These are phyloP conservation scores for Claviceps cyperi DNA, from an alignment of 2,329 filamentous ascomycete species.

Conservation along the genomic window DNA sequence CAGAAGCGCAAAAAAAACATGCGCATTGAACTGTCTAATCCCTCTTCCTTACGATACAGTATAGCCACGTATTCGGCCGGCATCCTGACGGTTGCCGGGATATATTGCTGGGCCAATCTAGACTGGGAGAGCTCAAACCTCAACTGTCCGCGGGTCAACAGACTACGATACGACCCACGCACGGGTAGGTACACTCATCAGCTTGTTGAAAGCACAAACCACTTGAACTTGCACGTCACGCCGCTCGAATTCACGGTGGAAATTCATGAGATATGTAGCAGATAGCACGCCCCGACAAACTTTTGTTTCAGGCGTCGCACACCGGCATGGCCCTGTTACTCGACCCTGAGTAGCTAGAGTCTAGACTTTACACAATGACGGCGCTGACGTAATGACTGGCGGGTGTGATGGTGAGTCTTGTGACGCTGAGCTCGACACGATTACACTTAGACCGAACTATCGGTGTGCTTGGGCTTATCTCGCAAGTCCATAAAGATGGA, in stretches of 20 bases:
- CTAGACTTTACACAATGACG: neutral
- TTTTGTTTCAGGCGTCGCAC: neutral
- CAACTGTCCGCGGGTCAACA: neutral
- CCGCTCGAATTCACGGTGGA: neutral
- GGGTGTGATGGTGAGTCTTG: neutral
- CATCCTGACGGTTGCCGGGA: no score
- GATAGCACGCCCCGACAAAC: neutral
- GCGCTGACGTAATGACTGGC: constrained; percentile 3
- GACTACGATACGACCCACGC: no score
- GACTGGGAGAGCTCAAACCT: no score
- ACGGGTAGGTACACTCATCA: no score
- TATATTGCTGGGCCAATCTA: no score
- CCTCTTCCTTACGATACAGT: no score
- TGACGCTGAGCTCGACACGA: neutral
- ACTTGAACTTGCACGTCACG: no score
- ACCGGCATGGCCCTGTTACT: neutral
- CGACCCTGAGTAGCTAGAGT: neutral
- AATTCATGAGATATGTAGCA: neutral
- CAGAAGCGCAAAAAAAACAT: no score
- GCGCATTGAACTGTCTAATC: no score
- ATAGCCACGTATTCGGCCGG: no score
- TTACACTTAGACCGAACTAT: neutral
- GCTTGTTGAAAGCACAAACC: no score
- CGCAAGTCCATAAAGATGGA: neutral
- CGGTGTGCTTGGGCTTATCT: neutral